Evolutionary conservation across 768 basidiomycete species (phyloP), one percentile per base, ranked within the genome.

Genomic region (Termitomyces sp.): DNA sequence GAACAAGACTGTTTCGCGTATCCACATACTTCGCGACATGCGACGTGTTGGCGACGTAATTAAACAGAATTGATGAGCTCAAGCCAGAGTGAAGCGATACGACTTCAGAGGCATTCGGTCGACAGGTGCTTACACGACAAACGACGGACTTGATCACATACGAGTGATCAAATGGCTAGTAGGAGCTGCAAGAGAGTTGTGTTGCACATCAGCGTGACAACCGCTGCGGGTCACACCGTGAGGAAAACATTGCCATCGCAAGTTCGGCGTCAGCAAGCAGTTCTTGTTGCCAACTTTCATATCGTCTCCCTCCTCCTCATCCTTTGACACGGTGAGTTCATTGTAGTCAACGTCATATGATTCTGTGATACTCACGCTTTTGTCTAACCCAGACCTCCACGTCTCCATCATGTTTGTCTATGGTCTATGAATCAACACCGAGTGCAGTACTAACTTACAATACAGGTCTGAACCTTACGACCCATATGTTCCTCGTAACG

Each of bases 401-500:
- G 71, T 66, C 67, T 67, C 60, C 60, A 74, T 76, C 69, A 80
- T 79, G 78, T 80, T 55, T 58, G 78, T 74, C 56, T 56, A 59
- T 42, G 47, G 32, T 56, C 14, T 59, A 49, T 50, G 59, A 57
- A 48, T 62, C 52, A 48, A 53, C 57, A 52, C 56, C 53, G 61
- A 51, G 49, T 57, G 45, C 31, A 57, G 59, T 65, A 67, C 60
- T 62, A 50, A 63, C 54, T 45, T 49, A 32, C 61, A 62, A 58
- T 61, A 57, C 74, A 96, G 94, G 94, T 94, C 94, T 72, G 93
- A 96, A 79, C 96, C 94, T 72, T 98, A 98, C 78, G 96, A 98
- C 84, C 96, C 96, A 67, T 98, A 99, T 78, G 83, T 98, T 64
- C 95, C 96, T 65, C 89, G 92, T 69, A 86, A 84, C 73, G 89